Base-by-base conservation (phyloP, 495 filamentous ascomycete species). In the Xylaria nigripes region DNA sequence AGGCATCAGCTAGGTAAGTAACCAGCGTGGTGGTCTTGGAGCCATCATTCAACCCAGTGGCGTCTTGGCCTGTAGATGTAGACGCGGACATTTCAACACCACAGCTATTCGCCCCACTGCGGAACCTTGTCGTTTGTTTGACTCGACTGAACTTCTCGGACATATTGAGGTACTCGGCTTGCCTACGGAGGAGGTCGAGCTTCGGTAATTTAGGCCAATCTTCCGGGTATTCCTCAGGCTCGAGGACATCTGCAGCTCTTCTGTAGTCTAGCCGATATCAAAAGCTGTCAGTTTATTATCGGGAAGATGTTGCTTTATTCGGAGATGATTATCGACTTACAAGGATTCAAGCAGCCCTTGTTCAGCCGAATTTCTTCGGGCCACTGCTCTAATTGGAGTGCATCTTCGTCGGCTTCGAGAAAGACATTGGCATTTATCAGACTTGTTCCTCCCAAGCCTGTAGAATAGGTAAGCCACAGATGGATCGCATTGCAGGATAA, bases 381-480 rank as follows among this genome's bases (percentile, higher is more conserved):
- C 84, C 82, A 86, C 21, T 72, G 64, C 19, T 75, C 71, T 65
- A 82, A 66, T n/a, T 61, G 52, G 36, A 86, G 62, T 2, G 76
- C 81, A 8, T 67, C 64, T 50, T 75, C 60, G 54, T 86, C 83
- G 12, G 80, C 80, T 59, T 77, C 72, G 36, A 85, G 70, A 46
- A 84, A 86, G 6, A 86, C 81, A 64, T 86, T 86, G 2, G 82
- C 80, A 55, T 86, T 86, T 23, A 86, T 74, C 5, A 87, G 67
- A 58, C 78, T 83, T 18, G 81, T 82, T 18, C 80, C 83, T 32
- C 81, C 84, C 25, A 86, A 79, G 5, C 78, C 80, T 81, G 45
- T 9, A 19, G 25, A 25, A 45, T 29, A 1, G 50, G 50, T 55
- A 1, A 55, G 53, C 24, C 19, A 24, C 9, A 16, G 34, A 38